Conservation (phyloP, 2,329 filamentous ascomycete genomes). For the Ceratocystis albifundus region DNA sequence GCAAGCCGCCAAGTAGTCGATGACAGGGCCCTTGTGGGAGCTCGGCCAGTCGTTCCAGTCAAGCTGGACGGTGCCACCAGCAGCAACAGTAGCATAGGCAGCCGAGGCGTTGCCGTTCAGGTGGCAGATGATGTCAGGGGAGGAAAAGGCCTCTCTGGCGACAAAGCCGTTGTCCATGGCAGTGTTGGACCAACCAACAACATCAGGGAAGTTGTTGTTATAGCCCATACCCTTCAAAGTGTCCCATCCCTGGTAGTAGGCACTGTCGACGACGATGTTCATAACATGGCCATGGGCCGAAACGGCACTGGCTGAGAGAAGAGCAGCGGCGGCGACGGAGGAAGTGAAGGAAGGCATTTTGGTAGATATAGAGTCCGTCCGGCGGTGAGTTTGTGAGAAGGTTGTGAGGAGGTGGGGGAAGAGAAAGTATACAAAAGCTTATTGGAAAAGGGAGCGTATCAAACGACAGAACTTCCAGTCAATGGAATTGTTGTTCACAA, state of each 20-base stretch:
- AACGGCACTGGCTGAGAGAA: conserved; percentile 25
- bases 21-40: conserved; percentile 49
- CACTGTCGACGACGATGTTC: conserved; percentile 27
- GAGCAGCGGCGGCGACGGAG: conserved; percentile 17
- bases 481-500: conserved; percentile 12
- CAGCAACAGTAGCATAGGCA: conserved; percentile 39
- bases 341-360: conserved; percentile 26
- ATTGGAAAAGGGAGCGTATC: conserved; percentile 1
- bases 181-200: conserved; percentile 30
- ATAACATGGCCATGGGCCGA: conserved; percentile 30
- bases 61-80: conserved; percentile 46
- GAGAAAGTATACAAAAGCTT: background rate
- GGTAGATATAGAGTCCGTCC: background rate
- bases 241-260: conserved; percentile 29
- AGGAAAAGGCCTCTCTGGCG: conserved; percentile 33
- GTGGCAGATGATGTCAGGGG: conserved; percentile 40
- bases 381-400: conserved; percentile 24
- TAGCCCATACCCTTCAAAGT: conserved; percentile 26
- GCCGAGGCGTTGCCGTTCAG: conserved; percentile 33
- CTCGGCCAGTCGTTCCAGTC: conserved; percentile 57
- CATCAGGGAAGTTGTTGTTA: conserved; percentile 25
- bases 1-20: conserved; percentile 49
- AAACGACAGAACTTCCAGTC: conserved; percentile 18
- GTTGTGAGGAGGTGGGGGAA: background rate
- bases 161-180: conserved; percentile 38